A percentile compares a stretch with the other conserved stretches of the same genome.
Evolutionary conservation across 202 grass and related monocot genomes (phyloP).

Genomic region (Thinopyrum obtusiflorum): DNA sequence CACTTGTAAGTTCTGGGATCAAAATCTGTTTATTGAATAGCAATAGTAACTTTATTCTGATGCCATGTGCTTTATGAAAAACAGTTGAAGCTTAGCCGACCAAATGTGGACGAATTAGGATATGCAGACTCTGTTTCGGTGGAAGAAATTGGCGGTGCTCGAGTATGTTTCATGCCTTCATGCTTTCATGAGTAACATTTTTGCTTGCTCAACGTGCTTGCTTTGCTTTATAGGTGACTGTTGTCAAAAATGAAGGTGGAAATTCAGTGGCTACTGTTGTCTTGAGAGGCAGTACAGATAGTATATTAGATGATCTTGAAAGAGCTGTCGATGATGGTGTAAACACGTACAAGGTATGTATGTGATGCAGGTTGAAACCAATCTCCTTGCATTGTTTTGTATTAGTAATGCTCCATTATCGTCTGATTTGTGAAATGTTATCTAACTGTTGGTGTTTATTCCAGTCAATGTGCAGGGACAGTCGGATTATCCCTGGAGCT

Average conservation of each 20-base stretch:
- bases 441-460: conserved; percentile 25
- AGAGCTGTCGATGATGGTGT: conserved; percentile 95
- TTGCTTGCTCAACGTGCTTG: not conserved
- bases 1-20: conserved; percentile 59
- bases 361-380: not conserved
- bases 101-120: conserved; percentile 80
- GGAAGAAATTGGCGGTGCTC: conserved; percentile 78
- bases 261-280: conserved; percentile 84
- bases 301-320: conserved; percentile 95
- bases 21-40: not conserved
- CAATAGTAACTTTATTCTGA: not conserved
- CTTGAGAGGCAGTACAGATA: conserved; percentile 86
- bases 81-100: conserved; percentile 92
- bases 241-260: conserved; percentile 88
- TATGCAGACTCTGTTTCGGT: conserved; percentile 88
- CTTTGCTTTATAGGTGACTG: conserved; percentile 58
- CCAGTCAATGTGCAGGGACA: conserved; percentile 96
- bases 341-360: conserved; percentile 88
- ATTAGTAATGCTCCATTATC: not conserved
- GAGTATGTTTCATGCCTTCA: conserved; percentile 47
- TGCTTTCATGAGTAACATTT: not conserved
- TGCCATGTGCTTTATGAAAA: not conserved
- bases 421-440: not conserved
- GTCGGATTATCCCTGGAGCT: conserved; percentile 83
- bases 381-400: not conserved